Percentiles rank a stretch among this genome's conserved stretches.
phyloP scores from a whole-genome alignment of 2,329 filamentous ascomycete species.

The Sclerotinia minor region DNA sequence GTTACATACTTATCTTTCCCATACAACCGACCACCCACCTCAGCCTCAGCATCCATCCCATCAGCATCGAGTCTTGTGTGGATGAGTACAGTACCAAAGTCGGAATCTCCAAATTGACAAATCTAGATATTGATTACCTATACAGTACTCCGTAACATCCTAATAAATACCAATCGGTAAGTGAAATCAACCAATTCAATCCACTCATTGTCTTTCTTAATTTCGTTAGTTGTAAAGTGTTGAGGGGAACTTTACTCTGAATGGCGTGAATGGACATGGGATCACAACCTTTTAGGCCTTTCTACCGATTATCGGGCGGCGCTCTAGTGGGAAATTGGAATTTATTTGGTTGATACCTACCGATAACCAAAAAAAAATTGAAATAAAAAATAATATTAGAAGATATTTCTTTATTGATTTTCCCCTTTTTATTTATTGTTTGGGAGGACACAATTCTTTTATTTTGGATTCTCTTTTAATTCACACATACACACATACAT shows the following conservation, averaged over 20 bases:
- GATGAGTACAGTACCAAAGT: too few relatives aligned
- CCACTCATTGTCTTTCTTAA: not conserved
- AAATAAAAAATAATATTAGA: not conserved
- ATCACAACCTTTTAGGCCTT: conserved; percentile 11
- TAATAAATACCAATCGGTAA: not conserved
- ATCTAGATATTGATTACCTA: not conserved
- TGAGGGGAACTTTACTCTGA: not conserved
- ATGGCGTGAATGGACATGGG: conserved; percentile 16
- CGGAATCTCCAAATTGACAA: not conserved
- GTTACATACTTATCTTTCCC: too few relatives aligned
- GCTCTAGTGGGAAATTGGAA: conserved; percentile 14
- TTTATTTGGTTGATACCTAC: conserved; percentile 7
- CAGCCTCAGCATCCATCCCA: too few relatives aligned
- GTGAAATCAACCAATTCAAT: not conserved
- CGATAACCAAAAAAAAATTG: not conserved
- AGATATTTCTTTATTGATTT: conserved; percentile 13
- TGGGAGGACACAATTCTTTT: not conserved
- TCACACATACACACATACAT: too few relatives aligned
- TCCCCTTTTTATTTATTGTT: not conserved
- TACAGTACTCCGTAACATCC: too few relatives aligned
- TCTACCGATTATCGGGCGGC: conserved; percentile 20
- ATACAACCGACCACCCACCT: too few relatives aligned
- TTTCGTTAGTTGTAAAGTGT: not conserved
- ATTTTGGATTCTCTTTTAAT: not conserved
- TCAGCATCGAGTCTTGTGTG: not conserved